Base-by-base conservation (phyloP, 768 basidiomycete species). In the Termitomyces eurrhizus region DNA sequence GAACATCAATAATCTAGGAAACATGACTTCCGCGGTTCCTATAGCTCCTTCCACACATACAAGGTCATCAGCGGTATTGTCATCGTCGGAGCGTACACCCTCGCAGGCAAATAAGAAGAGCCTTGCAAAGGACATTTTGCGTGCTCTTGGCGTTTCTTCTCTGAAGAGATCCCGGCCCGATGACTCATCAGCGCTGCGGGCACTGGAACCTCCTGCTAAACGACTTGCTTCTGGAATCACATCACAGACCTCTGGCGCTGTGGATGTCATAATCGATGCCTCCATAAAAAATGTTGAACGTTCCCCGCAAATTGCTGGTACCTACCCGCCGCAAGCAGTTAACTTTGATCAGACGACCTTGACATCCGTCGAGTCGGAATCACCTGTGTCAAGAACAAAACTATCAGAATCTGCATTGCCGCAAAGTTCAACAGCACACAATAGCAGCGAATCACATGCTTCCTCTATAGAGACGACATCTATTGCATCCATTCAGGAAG, bases 71-170 rank as follows among this genome's bases (percentile, higher is more conserved):
- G 16, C 46, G 5, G 12, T 26, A 16, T n/a, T 41, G 1, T 8
- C 56, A 13, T 49, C 56, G 6, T 24, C 57, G 7, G 26, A 56
- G 52, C 72, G 72, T 55, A 72, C 74, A 5, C 79, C 80, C 29
- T 62, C 66, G 37, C 70, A 82, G 33, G 84, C 81, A 7, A 76
- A 85, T 66, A 81, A 75, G 63, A 78, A 71, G 50, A 76, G 75
- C 46, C 75, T 89, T 32, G 86, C 87, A 2, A 78, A 74, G 48
- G 85, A 87, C 68, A 73, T 89, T 49, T 63, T 89, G 24, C 77
- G 76, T 48, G 82, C 84, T 7, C 74, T 88, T 4, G 79, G 80
- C 18, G 62, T 62, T 49, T 61, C 65, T 26, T 32, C 44, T 5
- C 7, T 48, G 46, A 76, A 77, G 59, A 63, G 73, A 51, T 57